Conservation (phyloP, 1,284 basidiomycete genomes). For the Papiliotrema terrestris region DNA sequence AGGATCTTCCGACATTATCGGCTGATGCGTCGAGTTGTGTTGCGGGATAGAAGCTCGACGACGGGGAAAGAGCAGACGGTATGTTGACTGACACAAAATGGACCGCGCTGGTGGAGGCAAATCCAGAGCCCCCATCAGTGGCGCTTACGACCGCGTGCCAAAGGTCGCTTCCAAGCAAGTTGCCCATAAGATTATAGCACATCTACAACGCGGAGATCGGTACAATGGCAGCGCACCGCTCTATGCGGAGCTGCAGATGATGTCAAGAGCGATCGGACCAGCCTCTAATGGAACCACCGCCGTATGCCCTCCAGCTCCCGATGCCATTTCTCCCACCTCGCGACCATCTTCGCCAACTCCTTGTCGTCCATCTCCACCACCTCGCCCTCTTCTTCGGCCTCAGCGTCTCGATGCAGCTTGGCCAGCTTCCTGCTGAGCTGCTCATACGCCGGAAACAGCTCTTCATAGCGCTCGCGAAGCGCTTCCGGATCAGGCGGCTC, state of each 20-base stretch:
- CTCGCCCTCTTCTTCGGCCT: slow-evolving; percentile 15
- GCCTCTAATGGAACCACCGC: slow-evolving; percentile 25
- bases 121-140: not conserved
- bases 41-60: not conserved
- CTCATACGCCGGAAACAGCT: slow-evolving; percentile 39
- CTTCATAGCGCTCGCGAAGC: slow-evolving; percentile 37
- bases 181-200: too few species aligned
- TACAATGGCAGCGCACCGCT: too few species aligned
- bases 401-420: slow-evolving; percentile 22
- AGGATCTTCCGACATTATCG: slow-evolving; percentile 33
- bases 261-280: too few species aligned
- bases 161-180: too few species aligned
- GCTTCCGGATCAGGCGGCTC: slow-evolving; percentile 17
- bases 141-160: too few species aligned
- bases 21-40: not conserved
- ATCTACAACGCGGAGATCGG: too few species aligned
- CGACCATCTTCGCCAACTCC: slow-evolving; percentile 29
- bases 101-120: not conserved
- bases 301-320: slow-evolving; percentile 36
- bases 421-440: slow-evolving; percentile 25
- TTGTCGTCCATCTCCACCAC: slow-evolving; percentile 10
- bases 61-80: not conserved
- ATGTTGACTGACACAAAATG: not conserved
- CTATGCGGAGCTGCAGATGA: too few species aligned
- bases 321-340: slow-evolving; percentile 40